A percentile compares a stretch with the other conserved stretches of the same genome.
These are phyloP conservation scores for Oryza meridionalis DNA, from an alignment of 176 grass and related monocot species.

Conservation along the genomic window DNA sequence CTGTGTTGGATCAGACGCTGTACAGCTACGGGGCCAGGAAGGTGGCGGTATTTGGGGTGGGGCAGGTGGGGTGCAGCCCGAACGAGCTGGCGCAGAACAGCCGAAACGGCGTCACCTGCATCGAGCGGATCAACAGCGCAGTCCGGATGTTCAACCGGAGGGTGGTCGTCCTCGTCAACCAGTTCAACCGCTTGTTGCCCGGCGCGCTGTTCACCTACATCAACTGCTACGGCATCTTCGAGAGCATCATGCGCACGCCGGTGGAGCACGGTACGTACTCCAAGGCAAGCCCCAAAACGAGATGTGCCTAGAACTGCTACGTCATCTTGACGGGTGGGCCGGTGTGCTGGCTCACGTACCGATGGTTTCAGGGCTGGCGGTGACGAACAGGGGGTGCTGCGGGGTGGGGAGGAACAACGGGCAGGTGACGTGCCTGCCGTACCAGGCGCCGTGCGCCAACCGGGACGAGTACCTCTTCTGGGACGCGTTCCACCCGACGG, in stretches of 20 bases:
- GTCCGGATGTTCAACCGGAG: conserved; percentile 82
- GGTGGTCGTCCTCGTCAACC: conserved; percentile 58
- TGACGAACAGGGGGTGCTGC: conserved; percentile 77
- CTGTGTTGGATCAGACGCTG: conserved; percentile 41
- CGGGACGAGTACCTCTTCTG: conserved; percentile 88
- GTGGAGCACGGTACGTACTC: conserved; percentile 40
- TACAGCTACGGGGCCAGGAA: conserved; percentile 84
- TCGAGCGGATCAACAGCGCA: conserved; percentile 61
- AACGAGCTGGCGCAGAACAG: conserved; percentile 88
- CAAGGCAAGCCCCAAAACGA: background rate
- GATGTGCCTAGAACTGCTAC: background rate
- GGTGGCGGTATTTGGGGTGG: conserved; percentile 82
- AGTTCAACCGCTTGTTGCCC: conserved; percentile 66
- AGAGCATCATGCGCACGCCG: conserved; percentile 58
- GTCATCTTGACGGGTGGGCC: background rate
- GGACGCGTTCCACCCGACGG: conserved; percentile 95
- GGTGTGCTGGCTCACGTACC: background rate
- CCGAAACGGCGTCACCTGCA: conserved; percentile 65
- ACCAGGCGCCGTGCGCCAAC: conserved; percentile 77
- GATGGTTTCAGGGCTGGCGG: conserved; percentile 52
- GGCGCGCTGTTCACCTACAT: conserved; percentile 91
- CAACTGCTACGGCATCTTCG: conserved; percentile 75
- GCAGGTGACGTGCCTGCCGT: conserved; percentile 90
- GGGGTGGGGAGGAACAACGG: conserved; percentile 99
- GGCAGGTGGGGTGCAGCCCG: conserved; percentile 84